These are phyloP conservation scores for Tulasnella sp. DNA, from an alignment of 768 basidiomycete genomes.

Conservation along the genomic window DNA sequence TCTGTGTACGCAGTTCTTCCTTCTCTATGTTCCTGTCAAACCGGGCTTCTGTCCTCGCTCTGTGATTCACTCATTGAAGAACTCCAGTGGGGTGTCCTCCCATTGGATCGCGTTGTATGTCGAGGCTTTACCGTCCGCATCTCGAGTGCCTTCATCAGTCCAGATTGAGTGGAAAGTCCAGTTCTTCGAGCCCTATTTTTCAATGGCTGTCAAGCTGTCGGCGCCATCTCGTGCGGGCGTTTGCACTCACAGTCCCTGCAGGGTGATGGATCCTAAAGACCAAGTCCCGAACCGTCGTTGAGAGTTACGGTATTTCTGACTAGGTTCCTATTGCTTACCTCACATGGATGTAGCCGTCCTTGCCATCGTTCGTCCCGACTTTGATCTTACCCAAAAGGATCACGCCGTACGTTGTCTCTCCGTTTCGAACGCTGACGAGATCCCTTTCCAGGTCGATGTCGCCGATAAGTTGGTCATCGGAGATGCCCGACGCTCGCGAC, in stretches of 20 bases:
- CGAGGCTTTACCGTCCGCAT: slow-evolving; percentile 48
- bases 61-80: slow-evolving; percentile 59
- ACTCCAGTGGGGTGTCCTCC: slow-evolving; percentile 54
- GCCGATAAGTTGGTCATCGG: slow-evolving; percentile 47
- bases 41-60: background rate
- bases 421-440: slow-evolving; percentile 50
- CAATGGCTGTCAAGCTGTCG: background rate
- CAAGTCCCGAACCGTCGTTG: background rate
- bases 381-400: slow-evolving; percentile 74
- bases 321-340: slow-evolving; percentile 43
- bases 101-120: slow-evolving; percentile 65
- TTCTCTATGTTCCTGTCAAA: background rate
- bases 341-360: slow-evolving; percentile 63
- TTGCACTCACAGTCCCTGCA: slow-evolving; percentile 7
- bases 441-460: slow-evolving; percentile 36
- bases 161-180: slow-evolving; percentile 62
- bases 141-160: slow-evolving; percentile 53
- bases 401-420: slow-evolving; percentile 59
- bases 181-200: background rate
- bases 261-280: slow-evolving; percentile 5
- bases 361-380: slow-evolving; percentile 61
- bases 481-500: slow-evolving; percentile 51
- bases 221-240: background rate
- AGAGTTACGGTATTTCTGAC: slow-evolving; percentile 29
- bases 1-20: background rate